Evolutionary conservation across 2,329 filamentous ascomycete genomes (phyloP).

Genomic region (Zymoseptoria pseudotritici): DNA sequence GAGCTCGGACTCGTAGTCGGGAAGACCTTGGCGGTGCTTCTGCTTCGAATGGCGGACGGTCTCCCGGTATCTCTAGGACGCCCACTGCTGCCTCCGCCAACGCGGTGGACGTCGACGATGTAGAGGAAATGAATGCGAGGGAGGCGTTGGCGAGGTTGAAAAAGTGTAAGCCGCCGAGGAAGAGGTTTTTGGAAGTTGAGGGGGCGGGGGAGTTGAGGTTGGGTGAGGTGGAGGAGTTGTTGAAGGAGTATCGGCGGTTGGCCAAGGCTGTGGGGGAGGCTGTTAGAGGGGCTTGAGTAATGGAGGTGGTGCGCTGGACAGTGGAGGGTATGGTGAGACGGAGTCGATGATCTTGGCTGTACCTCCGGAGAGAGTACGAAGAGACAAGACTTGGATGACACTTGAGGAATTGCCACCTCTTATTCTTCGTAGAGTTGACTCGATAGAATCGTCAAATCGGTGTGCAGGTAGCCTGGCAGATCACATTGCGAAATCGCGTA

Average conservation of each 20-base stretch:
- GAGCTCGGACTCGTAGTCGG: background rate
- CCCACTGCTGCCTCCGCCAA: background rate
- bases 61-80: background rate
- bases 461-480: no score
- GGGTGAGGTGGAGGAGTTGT: slow-evolving; percentile 42
- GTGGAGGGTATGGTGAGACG: background rate
- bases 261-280: slow-evolving; percentile 38
- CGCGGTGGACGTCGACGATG: slow-evolving; percentile 19
- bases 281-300: slow-evolving; percentile 19
- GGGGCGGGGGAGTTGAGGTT: slow-evolving; percentile 40
- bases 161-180: slow-evolving; percentile 40
- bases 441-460: no score
- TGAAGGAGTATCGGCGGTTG: slow-evolving; percentile 33
- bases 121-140: slow-evolving; percentile 32
- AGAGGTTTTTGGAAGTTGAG: slow-evolving; percentile 41
- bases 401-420: no score
- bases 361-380: no score
- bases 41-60: background rate
- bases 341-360: no score
- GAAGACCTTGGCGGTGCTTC: background rate
- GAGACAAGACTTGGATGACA: no score
- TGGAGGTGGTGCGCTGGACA: background rate
- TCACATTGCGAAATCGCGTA: no score
- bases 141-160: slow-evolving; percentile 39
- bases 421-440: no score